These are phyloP conservation scores for Tolypocladium album DNA, from an alignment of 2,329 filamentous ascomycete species.

Conservation along the genomic window DNA sequence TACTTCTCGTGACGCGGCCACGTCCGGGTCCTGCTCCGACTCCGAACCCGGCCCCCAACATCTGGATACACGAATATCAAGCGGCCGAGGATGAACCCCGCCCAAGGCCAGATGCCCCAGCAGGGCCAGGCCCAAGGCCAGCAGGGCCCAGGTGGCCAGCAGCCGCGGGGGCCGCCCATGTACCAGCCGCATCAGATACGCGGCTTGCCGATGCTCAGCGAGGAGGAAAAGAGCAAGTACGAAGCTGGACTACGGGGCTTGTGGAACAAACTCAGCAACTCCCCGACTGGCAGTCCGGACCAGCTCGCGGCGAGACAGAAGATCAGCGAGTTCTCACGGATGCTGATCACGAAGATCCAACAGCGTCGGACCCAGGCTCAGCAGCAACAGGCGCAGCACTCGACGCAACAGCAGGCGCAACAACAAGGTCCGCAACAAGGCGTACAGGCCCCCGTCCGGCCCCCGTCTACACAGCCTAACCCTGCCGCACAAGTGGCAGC, in stretches of 20 bases:
- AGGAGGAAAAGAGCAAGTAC: constrained; percentile 48
- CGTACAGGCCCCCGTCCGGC: neutral
- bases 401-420: constrained; percentile 3
- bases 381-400: constrained; percentile 10
- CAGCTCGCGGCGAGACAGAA: constrained; percentile 44
- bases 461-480: constrained; percentile 3
- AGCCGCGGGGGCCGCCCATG: constrained; percentile 24
- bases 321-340: constrained; percentile 49
- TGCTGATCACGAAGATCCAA: constrained; percentile 42
- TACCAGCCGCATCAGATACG: constrained; percentile 43
- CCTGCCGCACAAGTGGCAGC: constrained; percentile 6
- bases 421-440: constrained; percentile 1
- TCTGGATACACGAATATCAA: neutral
- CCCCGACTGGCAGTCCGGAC: constrained; percentile 33
- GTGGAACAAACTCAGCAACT: constrained; percentile 41
- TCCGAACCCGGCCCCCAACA: neutral
- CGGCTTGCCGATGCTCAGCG: constrained; percentile 35
- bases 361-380: constrained; percentile 23
- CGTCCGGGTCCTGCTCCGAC: neutral
- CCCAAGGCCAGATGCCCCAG: constrained; percentile 12
- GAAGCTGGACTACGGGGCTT: constrained; percentile 43
- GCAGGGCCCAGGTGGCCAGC: constrained; percentile 12
- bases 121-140: constrained; percentile 13
- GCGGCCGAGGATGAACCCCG: constrained; percentile 12
- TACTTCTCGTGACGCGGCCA: neutral